Evolutionary conservation across 768 basidiomycete species (phyloP).

Genomic region (Hypholoma sublateritium): DNA sequence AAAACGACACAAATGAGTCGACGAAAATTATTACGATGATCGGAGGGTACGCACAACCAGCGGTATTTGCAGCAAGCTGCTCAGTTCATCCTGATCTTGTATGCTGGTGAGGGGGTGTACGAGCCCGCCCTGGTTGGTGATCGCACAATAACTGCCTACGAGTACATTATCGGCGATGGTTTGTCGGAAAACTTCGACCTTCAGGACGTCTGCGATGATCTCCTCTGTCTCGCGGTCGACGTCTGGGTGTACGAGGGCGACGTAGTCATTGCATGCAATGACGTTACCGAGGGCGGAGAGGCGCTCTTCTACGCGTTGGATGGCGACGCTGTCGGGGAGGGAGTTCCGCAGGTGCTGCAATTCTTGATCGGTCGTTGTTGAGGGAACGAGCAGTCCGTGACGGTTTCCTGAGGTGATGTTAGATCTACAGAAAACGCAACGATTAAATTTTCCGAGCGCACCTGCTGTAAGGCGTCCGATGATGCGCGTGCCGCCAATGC

Average conservation of each 20-base stretch:
- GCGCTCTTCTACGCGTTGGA: slow-evolving; percentile 96
- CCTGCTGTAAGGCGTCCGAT: slow-evolving; percentile 92
- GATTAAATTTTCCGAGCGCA: slow-evolving; percentile 27
- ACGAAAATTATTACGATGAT: background rate
- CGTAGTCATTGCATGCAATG: slow-evolving; percentile 98
- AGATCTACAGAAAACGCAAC: background rate
- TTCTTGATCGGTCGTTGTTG: slow-evolving; percentile 96
- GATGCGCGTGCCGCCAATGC: slow-evolving; percentile 92
- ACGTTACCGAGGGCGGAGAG: slow-evolving; percentile 97
- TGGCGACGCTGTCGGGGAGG: slow-evolving; percentile 87
- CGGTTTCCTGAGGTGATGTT: slow-evolving; percentile 67
- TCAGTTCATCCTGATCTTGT: slow-evolving; percentile 97
- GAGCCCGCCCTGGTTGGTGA: slow-evolving; percentile 96
- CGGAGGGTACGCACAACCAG: slow-evolving; percentile 69
- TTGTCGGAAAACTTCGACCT: slow-evolving; percentile 98
- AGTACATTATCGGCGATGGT: slow-evolving; percentile 96
- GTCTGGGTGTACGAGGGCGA: slow-evolving; percentile 98
- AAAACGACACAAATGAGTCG: background rate
- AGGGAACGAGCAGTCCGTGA: slow-evolving; percentile 95
- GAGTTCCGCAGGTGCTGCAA: slow-evolving; percentile 96
- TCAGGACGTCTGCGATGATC: slow-evolving; percentile 98
- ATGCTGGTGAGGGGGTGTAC: slow-evolving; percentile 98
- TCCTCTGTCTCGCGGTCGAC: slow-evolving; percentile 98
- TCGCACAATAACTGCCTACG: slow-evolving; percentile 92
- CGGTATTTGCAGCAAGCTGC: slow-evolving; percentile 90